Percentiles rank a stretch among this genome's conserved stretches.
Evolutionary conservation across 257 asterid species (phyloP).

Genomic region (Jaltomata sinuosa): DNA sequence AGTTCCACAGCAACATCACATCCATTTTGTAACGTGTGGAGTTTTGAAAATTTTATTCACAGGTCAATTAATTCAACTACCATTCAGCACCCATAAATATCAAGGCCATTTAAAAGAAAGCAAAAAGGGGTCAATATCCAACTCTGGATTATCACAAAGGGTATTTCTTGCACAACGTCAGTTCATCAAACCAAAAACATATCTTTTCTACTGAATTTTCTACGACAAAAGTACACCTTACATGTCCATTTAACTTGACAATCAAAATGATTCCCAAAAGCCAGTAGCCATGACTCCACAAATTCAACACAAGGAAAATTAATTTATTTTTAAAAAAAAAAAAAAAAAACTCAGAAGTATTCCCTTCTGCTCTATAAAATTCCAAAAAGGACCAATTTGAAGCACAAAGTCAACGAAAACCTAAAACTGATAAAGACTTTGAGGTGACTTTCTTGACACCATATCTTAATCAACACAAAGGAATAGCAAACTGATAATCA

Average conservation of each 20-base stretch:
- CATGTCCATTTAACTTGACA: not conserved
- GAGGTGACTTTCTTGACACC: not conserved
- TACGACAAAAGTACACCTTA: not conserved
- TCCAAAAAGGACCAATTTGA: not conserved
- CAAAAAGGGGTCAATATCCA: not conserved
- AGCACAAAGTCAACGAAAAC: constrained; percentile 3
- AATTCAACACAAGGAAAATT: not conserved
- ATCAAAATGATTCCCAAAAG: not conserved
- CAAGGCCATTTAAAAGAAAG: not conserved
- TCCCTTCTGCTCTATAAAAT: not conserved
- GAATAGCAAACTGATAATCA: not conserved
- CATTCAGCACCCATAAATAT: not conserved
- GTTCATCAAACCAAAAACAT: not conserved
- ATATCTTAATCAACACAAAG: not conserved
- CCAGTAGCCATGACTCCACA: not conserved
- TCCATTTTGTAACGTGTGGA: not conserved
- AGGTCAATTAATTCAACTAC: not conserved
- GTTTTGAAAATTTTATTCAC: not conserved
- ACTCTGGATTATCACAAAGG: not conserved
- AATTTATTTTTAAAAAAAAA: not conserved
- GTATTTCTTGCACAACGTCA: not conserved
- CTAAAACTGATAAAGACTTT: not conserved
- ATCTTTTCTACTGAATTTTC: not conserved
- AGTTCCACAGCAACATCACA: not conserved
- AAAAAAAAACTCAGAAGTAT: not conserved